Evolutionary conservation across 257 asterid genomes (phyloP).

Genomic region (Pogostemon cablin): DNA sequence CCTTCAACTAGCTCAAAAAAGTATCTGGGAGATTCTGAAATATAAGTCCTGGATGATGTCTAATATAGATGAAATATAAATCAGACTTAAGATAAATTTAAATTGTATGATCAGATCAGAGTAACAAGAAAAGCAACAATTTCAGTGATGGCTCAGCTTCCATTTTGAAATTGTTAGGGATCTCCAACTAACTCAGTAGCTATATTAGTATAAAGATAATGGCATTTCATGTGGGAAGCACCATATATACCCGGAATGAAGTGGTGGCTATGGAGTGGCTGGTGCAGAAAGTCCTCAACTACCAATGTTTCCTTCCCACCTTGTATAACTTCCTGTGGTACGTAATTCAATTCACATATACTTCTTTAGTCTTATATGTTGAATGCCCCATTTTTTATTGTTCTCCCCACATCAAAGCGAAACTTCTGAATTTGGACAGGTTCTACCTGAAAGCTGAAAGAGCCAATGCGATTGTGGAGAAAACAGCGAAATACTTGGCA

Average conservation of each 20-base stretch:
- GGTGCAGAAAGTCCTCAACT: conserved; percentile 87
- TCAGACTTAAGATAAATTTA: background rate
- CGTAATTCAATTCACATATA: conserved; percentile 8
- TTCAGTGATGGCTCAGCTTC: background rate
- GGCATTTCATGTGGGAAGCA: conserved; percentile 62
- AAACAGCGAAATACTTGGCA: conserved; percentile 71
- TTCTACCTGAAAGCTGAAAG: conserved; percentile 81
- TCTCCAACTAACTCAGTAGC: conserved; percentile 15
- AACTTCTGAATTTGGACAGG: conserved; percentile 49
- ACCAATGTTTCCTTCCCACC: conserved; percentile 89
- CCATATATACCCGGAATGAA: conserved; percentile 64
- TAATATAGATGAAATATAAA: background rate
- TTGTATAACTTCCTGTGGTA: conserved; percentile 88
- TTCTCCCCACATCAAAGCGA: background rate
- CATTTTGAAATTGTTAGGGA: background rate
- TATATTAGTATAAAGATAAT: conserved; percentile 58
- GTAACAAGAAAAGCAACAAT: conserved; percentile 1
- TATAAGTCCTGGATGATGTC: conserved; percentile 7
- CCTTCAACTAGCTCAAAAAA: background rate
- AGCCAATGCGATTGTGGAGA: conserved; percentile 62
- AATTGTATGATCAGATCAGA: background rate
- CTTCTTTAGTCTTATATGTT: background rate
- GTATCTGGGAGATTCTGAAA: conserved; percentile 13
- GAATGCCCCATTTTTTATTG: background rate
- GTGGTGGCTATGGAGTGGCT: conserved; percentile 99